Evolutionary conservation across 2,329 filamentous ascomycete species (phyloP), one percentile per base, ranked within the genome.

Genomic region (Eutypa lata): DNA sequence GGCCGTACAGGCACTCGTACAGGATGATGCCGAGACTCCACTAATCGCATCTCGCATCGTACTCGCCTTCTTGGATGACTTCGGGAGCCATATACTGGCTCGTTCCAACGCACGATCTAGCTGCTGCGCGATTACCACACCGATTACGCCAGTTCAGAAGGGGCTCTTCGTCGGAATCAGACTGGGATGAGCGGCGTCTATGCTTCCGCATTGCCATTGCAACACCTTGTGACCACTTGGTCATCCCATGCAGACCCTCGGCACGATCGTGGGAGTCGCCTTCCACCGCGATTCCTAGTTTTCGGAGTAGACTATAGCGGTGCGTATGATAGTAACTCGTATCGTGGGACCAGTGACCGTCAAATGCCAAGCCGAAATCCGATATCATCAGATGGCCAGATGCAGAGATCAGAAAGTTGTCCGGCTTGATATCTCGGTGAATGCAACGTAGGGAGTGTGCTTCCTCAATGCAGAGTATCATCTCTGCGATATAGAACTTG

Each of bases 11-110:
- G 64, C 93, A 97, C 79, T 97, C 93, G 65, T 90, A 97, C 52
- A 97, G 73, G 65, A 97, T 97, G 66, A 97, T 86, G 50, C 91
- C 93, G 61, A 97, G 83, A 72, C 92, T 97, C 93, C 90, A 97
- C 91, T 83, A 97, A 72, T 97, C 93, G 72, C 93, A 97, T 65
- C 93, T 82, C 28, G 90, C 93, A 71, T 97, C 94, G 69, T 97
- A 97, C 37, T 80, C 74, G 47, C 91, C 82, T 26, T 92, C 90
- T 59, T 82, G 78, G 53, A 97, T 87, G 18, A 97, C 90, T 74
- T 97, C 94, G 2, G 93, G 93, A 1, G 94, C 93, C 94, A 97
- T 97, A 74, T 97, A 97, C 67, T 97, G 93, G 68, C 91, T 96
- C 2, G 94, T 97, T 2, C 93, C 93, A 11, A 97, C 93, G 1